Conservation (phyloP, 225 moss, liverwort and hornwort genomes). For the Thuidium tamariscinum region DNA sequence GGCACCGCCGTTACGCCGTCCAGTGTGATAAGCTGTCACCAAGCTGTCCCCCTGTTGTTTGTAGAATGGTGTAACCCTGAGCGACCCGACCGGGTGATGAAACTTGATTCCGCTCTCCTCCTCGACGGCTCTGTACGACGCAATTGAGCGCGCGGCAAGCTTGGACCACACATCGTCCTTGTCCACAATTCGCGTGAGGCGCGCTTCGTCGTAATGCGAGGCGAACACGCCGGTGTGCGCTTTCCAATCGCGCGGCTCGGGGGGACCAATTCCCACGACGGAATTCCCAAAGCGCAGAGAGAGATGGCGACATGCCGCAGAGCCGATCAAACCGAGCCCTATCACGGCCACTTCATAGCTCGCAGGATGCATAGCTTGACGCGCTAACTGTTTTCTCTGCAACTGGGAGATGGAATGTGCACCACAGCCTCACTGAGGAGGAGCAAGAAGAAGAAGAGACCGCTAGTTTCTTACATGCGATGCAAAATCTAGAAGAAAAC, state of each 20-base stretch:
- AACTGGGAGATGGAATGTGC: neutral
- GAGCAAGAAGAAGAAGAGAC: neutral
- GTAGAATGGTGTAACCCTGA: slow-evolving; percentile 68
- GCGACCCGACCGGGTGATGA: slow-evolving; percentile 62
- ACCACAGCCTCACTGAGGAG: neutral
- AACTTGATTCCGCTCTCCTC: slow-evolving; percentile 65
- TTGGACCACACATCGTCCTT: slow-evolving; percentile 72
- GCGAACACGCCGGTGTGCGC: slow-evolving; percentile 68
- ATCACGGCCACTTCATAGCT: slow-evolving; percentile 63
- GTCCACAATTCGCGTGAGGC: slow-evolving; percentile 75
- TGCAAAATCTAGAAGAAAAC: neutral
- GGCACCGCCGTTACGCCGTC: slow-evolving; percentile 48
- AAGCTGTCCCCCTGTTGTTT: slow-evolving; percentile 30
- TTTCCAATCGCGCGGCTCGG: slow-evolving; percentile 66
- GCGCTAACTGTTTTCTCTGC: neutral
- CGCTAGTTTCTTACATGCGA: neutral
- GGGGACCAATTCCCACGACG: slow-evolving; percentile 68
- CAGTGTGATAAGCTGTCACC: slow-evolving; percentile 32
- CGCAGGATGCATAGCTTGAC: neutral
- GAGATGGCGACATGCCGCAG: slow-evolving; percentile 74
- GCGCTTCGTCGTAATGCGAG: slow-evolving; percentile 78
- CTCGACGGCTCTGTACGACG: slow-evolving; percentile 45
- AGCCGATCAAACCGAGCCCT: slow-evolving; percentile 76
- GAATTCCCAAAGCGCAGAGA: slow-evolving; percentile 21
- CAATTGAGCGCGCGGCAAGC: slow-evolving; percentile 87